Evolutionary conservation across 371 early-diverging fungal species (phyloP), one percentile per base, ranked within the genome.

Genomic region (Mortierella sp.): DNA sequence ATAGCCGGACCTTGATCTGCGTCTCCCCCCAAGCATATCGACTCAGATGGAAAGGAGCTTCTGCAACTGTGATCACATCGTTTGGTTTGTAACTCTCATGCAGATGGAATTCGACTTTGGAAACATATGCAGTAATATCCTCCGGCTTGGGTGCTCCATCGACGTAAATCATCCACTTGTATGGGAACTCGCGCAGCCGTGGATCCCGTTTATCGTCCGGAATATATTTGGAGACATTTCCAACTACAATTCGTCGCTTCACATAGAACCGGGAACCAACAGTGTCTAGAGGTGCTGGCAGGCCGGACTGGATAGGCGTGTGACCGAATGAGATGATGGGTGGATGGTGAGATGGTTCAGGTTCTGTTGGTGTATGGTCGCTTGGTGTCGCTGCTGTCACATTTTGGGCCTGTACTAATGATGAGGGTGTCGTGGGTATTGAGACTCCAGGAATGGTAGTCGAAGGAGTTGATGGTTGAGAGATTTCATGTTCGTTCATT

Each of bases 1-100:
- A 89, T 12, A 98, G 59, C 62, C 94, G 92, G 16, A 96, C 80
- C 25, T 95, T 88, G 53, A 97, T 83, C 15, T 96, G 95, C 66
- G 96, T 97, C 81, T 98, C 97, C 7, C 98, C 98, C 97, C 97
- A 98, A 0, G 97, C 98, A 64, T 89, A 87, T 1, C 96, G 87
- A 12, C 92, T 92, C 52, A 97, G 70, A 62, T 92, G 91, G 71
- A 95, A 96, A 0, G 93, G 95, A 0, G 97, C 90, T 45, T 88
- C 86, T 0, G 81, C 80, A 2, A 97, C 87, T 43, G 95, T 96
- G 6, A 97, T 87, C 7, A 96, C 87, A 75, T 97, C 92, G 64
- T 93, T 87, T 0, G 98, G 98, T 53, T 88, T 89, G 73, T 96
- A 98, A 60, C 93, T 92, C 60, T 93, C 94, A 82, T 98, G 97